These are phyloP conservation scores for Clonostachys byssicola DNA, from an alignment of 2,329 filamentous ascomycete species.

Conservation along the genomic window DNA sequence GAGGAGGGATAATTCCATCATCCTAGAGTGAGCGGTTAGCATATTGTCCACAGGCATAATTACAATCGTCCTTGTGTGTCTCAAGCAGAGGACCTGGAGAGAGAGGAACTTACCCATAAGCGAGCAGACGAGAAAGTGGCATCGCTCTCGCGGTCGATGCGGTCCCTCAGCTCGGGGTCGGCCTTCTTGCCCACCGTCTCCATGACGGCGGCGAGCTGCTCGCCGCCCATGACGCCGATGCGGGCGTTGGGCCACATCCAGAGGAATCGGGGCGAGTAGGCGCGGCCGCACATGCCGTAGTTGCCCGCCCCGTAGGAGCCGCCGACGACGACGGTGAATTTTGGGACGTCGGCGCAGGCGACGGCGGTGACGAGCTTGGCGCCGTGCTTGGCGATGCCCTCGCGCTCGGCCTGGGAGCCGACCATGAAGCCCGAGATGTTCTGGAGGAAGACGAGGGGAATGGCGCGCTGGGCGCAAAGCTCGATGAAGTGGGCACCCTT, in stretches of 20 bases:
- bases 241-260: constrained; percentile 99
- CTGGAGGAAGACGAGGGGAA: constrained; percentile 89
- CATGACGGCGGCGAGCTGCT: constrained; percentile 92
- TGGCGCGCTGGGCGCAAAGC: constrained; percentile 82
- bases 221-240: constrained; percentile 92
- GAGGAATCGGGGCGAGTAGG: constrained; percentile 85
- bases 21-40: constrained; percentile 44
- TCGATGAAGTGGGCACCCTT: constrained; percentile 98
- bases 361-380: constrained; percentile 96
- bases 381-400: constrained; percentile 96
- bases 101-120: constrained; percentile 67
- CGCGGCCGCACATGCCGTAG: constrained; percentile 96
- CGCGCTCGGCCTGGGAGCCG: constrained; percentile 83
- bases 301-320: constrained; percentile 92
- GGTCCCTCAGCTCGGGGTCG: constrained; percentile 73
- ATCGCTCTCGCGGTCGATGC: constrained; percentile 89
- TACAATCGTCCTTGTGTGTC: not conserved
- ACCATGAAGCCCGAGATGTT: constrained; percentile 99
- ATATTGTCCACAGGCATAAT: not conserved
- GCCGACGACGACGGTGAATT: constrained; percentile 96
- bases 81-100: not conserved
- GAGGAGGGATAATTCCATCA: constrained; percentile 75
- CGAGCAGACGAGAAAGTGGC: constrained; percentile 84
- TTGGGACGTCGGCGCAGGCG: constrained; percentile 88
- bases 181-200: constrained; percentile 82